These are phyloP conservation scores for Globisporangium abappressorium DNA, from an alignment of 352 stramenopile genomes.

Conservation along the genomic window DNA sequence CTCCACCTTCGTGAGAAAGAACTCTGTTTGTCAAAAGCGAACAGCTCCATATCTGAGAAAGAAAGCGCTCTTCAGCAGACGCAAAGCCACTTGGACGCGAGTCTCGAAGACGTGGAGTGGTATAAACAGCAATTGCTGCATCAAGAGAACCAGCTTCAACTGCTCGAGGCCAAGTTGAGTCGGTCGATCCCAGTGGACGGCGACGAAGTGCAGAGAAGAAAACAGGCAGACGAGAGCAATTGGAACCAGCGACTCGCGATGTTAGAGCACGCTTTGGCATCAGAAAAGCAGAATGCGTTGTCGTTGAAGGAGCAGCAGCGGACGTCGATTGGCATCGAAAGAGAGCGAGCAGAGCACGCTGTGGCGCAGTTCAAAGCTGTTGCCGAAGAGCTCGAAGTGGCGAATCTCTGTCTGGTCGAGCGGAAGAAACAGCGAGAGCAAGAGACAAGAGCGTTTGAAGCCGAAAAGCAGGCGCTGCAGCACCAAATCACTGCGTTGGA, in stretches of 20 bases:
- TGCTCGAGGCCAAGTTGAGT: conserved; percentile 50
- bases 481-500: conserved; percentile 20
- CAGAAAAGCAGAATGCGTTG: conserved; percentile 35
- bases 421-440: conserved; percentile 60
- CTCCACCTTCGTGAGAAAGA: neutral
- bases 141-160: conserved; percentile 41
- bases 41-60: neutral
- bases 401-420: conserved; percentile 71
- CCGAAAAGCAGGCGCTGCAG: conserved; percentile 27
- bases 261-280: conserved; percentile 47
- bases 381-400: conserved; percentile 53
- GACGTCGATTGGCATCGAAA: conserved; percentile 29
- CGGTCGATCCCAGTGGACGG: conserved; percentile 47
- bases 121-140: conserved; percentile 28
- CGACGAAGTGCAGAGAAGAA: conserved; percentile 36
- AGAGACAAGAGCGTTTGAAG: conserved; percentile 25
- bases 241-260: conserved; percentile 60
- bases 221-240: conserved; percentile 44
- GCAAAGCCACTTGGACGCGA: conserved; percentile 21
- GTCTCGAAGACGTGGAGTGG: conserved; percentile 32
- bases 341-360: conserved; percentile 46
- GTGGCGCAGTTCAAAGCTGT: conserved; percentile 37
- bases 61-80: conserved; percentile 21
- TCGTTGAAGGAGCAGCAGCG: conserved; percentile 42
- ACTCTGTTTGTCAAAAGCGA: neutral